Evolutionary conservation across 495 filamentous ascomycete species (phyloP).

Genomic region (Echria macrotheca): DNA sequence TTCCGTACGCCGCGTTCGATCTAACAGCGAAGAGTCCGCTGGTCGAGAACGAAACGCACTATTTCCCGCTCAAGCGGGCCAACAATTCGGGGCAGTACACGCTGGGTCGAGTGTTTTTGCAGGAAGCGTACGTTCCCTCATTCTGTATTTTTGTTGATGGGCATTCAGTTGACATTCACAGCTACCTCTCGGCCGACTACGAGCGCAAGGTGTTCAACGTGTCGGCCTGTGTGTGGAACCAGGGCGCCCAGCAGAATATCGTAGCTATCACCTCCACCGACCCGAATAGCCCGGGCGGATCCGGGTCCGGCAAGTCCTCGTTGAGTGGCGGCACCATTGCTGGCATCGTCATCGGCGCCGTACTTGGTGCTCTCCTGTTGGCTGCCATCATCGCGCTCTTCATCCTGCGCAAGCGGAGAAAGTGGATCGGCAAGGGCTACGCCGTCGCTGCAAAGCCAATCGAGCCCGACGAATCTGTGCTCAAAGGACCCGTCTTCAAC

Average conservation of each 20-base stretch:
- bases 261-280: constrained; percentile 26
- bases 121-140: constrained; percentile 40
- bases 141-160: no score
- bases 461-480: constrained; percentile 15
- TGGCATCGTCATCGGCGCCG: constrained; percentile 30
- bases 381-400: constrained; percentile 15
- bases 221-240: constrained; percentile 34
- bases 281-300: background rate
- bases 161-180: no score
- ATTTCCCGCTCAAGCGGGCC: constrained; percentile 50
- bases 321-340: constrained; percentile 31
- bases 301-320: constrained; percentile 2
- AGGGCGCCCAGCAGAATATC: constrained; percentile 29
- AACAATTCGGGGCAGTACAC: constrained; percentile 48
- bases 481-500: constrained; percentile 24
- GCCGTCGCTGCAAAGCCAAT: constrained; percentile 10
- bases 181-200: constrained; percentile 44
- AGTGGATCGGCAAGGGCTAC: constrained; percentile 17
- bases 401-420: constrained; percentile 24
- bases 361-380: constrained; percentile 19
- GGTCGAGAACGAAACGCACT: constrained; percentile 31
- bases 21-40: constrained; percentile 38
- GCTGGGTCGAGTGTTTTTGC: constrained; percentile 51
- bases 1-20: constrained; percentile 53
- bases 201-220: constrained; percentile 44